phyloP scores from a whole-genome alignment of 345 rosid genomes.

The Citrus cavaleriei region DNA sequence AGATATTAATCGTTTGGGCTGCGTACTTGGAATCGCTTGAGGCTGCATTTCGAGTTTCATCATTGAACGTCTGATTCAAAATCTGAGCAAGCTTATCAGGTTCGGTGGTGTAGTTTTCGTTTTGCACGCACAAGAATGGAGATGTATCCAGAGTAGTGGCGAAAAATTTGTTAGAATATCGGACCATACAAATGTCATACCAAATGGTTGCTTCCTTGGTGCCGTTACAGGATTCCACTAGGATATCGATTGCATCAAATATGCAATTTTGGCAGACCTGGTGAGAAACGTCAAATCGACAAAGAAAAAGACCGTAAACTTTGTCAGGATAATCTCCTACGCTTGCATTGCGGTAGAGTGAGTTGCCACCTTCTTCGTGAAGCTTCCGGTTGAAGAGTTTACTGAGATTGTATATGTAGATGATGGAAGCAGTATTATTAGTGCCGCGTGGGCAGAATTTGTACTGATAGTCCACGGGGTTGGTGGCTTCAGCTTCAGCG shows the following conservation, averaged over 20 bases:
- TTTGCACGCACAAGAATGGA: neutral
- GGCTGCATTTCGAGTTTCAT: neutral
- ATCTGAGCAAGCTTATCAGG: neutral
- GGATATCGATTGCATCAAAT: neutral
- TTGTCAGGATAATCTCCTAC: neutral
- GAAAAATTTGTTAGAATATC: slow-evolving; percentile 22
- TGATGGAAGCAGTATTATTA: neutral
- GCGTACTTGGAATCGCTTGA: neutral
- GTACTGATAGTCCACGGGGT: neutral
- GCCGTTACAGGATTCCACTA: neutral
- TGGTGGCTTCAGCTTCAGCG: neutral
- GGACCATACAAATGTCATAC: slow-evolving; percentile 8
- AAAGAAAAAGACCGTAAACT: slow-evolving; percentile 2
- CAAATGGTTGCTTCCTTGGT: slow-evolving; percentile 2
- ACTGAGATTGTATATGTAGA: neutral
- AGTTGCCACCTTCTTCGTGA: neutral
- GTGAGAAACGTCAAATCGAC: neutral
- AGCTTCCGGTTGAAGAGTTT: neutral
- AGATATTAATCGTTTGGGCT: neutral
- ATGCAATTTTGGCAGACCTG: neutral
- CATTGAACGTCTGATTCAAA: neutral
- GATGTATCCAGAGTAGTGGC: neutral
- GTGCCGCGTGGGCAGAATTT: neutral
- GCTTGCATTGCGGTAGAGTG: neutral
- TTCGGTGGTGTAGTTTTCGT: neutral